Evolutionary conservation across 2,329 filamentous ascomycete genomes (phyloP).

Genomic region (Fusarium subtropicale): DNA sequence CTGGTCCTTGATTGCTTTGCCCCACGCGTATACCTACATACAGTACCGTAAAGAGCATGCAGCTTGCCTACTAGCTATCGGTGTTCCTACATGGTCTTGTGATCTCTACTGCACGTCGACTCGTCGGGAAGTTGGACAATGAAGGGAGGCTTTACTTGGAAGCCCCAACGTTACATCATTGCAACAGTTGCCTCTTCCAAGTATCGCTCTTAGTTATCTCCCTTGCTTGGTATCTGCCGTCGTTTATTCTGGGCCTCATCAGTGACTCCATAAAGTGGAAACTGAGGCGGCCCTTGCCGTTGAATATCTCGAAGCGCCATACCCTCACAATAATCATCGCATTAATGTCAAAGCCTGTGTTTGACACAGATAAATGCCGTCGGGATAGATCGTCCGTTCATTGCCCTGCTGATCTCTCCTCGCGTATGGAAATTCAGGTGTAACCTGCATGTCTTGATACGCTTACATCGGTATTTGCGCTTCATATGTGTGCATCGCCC

Average conservation of each 20-base stretch:
- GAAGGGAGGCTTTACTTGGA: neutral
- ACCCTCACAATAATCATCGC: slow-evolving; percentile 6
- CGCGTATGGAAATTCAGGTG: neutral
- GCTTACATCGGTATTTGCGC: neutral
- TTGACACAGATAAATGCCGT: neutral
- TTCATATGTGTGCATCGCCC: neutral
- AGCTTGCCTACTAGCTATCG: slow-evolving; percentile 13
- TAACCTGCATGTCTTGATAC: neutral
- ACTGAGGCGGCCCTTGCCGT: slow-evolving; percentile 10
- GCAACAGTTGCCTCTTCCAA: neutral
- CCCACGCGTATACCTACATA: slow-evolving; percentile 12
- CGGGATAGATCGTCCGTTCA: neutral
- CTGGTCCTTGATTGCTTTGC: slow-evolving; percentile 6
- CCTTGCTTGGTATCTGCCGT: slow-evolving; percentile 3
- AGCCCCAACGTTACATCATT: neutral
- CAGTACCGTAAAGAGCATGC: slow-evolving; percentile 36
- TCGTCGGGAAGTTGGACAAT: neutral
- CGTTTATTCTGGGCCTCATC: neutral
- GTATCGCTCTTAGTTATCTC: neutral
- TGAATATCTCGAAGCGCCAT: slow-evolving; percentile 17
- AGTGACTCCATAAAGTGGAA: slow-evolving; percentile 21
- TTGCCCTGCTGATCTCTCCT: neutral
- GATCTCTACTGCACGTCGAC: slow-evolving; percentile 2
- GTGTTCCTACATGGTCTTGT: slow-evolving; percentile 11
- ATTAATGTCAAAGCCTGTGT: slow-evolving; percentile 10